phyloP scores from a whole-genome alignment of 306 rosid species.

The Malus asiatica region DNA sequence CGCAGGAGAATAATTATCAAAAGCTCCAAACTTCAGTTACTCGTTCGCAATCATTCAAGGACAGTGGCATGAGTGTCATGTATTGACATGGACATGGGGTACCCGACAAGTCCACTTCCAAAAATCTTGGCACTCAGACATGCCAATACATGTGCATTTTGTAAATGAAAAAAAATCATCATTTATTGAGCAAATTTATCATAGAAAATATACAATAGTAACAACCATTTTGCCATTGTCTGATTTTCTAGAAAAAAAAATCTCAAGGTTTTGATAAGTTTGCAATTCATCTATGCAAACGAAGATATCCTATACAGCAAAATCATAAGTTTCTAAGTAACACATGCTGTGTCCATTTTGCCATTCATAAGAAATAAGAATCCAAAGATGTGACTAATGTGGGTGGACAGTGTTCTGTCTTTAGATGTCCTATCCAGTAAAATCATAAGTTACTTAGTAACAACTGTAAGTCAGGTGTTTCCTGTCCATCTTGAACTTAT shows the following conservation, averaged over 20 bases:
- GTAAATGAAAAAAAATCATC: not conserved
- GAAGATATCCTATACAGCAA: not conserved
- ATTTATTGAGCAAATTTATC: not conserved
- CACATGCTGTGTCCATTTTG: no score
- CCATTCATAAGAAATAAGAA: not conserved
- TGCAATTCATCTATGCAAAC: not conserved
- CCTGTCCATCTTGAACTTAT: not conserved
- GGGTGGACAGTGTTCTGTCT: not conserved
- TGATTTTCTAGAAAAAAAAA: not conserved
- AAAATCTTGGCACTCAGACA: not conserved
- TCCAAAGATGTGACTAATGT: not conserved
- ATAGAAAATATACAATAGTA: not conserved
- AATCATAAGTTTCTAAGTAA: no score
- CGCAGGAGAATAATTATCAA: not conserved
- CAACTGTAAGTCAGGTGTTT: not conserved
- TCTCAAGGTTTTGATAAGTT: not conserved
- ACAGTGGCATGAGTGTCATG: not conserved
- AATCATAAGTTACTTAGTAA: not conserved
- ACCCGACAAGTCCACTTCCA: not conserved
- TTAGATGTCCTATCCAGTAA: not conserved
- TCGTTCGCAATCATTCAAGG: not conserved
- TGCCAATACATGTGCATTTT: not conserved
- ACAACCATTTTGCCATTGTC: not conserved
- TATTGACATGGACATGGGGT: not conserved
- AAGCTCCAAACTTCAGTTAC: not conserved